Percentiles rank a stretch among this genome's conserved stretches.
Evolutionary conservation across 768 basidiomycete species (phyloP).

Genomic region (Candolleomyces aberdarensis): DNA sequence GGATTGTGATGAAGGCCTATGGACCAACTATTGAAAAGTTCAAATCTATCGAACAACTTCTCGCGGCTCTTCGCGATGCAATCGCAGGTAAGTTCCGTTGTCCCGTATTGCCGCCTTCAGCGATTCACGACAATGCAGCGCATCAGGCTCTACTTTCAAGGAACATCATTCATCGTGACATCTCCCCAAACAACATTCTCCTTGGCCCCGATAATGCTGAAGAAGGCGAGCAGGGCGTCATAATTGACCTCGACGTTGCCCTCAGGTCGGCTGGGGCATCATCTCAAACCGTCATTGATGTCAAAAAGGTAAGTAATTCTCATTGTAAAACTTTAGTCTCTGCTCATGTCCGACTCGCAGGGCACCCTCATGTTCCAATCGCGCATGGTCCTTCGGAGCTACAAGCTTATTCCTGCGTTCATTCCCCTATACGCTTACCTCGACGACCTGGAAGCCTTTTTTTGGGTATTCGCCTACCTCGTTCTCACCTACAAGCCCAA

Average conservation of each 20-base stretch:
- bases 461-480: not conserved
- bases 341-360: not conserved
- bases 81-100: constrained; percentile 4
- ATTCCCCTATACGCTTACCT: not conserved
- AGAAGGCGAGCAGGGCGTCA: not conserved
- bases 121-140: not conserved
- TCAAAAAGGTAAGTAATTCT: not conserved
- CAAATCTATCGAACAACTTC: not conserved
- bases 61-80: constrained; percentile 11
- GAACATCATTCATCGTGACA: not conserved
- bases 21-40: constrained; percentile 5
- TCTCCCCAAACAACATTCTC: not conserved
- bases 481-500: not conserved
- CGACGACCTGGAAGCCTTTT: constrained; percentile 5
- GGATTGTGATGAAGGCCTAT: constrained; percentile 7
- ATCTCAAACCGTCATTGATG: not conserved
- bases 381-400: not conserved
- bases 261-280: not conserved
- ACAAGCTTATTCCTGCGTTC: not conserved
- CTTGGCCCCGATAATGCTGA: not conserved
- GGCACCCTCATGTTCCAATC: constrained; percentile 4
- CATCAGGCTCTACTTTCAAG: not conserved
- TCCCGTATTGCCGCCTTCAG: no score
- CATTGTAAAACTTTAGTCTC: no score
- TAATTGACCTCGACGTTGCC: constrained; percentile 5